Conservation (phyloP, 2,329 filamentous ascomycete genomes). For the Neofusicoccum kwambonambiense region DNA sequence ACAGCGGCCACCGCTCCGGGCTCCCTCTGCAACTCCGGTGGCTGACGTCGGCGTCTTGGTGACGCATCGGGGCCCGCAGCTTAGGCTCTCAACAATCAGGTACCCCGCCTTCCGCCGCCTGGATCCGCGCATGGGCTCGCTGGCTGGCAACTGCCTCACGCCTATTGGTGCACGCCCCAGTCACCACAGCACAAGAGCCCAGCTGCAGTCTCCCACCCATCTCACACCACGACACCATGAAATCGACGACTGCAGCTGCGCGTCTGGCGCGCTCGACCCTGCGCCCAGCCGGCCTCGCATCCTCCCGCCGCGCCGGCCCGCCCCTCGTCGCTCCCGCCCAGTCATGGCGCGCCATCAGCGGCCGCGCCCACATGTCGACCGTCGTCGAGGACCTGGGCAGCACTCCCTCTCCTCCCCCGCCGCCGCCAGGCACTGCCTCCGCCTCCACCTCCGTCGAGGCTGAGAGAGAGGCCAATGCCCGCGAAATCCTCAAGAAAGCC, state of each 20-base stretch:
- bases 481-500: slow-evolving; percentile 47
- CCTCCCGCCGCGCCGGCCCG: not conserved
- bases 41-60: not conserved
- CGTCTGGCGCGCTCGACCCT: not conserved
- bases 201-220: not conserved
- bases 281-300: not conserved
- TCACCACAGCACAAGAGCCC: not conserved
- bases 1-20: not conserved
- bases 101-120: not conserved
- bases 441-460: slow-evolving; percentile 3
- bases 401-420: slow-evolving; percentile 11
- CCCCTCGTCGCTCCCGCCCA: not conserved
- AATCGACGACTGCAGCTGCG: not conserved
- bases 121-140: not conserved
- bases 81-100: slow-evolving; percentile 7
- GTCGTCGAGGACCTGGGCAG: slow-evolving; percentile 10
- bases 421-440: not conserved
- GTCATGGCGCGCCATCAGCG: slow-evolving; percentile 1
- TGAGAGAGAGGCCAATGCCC: slow-evolving; percentile 5
- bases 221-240: slow-evolving; percentile 6
- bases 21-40: not conserved
- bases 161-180: not conserved
- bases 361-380: slow-evolving; percentile 15
- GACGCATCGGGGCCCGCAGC: not conserved
- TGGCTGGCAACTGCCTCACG: not conserved